Base-by-base conservation (phyloP, 305 asterid genomes). In the Solanum hybrid region DNA sequence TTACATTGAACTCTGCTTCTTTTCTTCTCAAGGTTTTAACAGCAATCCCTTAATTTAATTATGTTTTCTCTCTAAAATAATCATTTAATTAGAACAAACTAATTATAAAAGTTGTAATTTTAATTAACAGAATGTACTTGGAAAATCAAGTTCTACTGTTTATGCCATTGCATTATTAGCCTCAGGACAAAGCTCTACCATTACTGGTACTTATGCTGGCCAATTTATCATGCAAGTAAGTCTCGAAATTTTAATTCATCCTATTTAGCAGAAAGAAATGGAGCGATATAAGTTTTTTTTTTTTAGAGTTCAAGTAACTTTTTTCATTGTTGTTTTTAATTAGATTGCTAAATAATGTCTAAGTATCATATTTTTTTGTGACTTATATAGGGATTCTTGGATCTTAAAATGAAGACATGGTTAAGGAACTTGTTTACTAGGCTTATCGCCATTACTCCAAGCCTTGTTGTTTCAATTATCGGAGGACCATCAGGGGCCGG, bases 191-290 rank as follows among this genome's bases (percentile, higher is more conserved):
- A 97, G 99, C 91, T 97, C 99, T 15, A 89, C 99, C 33, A 97
- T 97, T 6, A 97, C 99, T 0, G 99, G 99, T 88, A 97, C 99
- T 38, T 97, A 96, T 91, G 98, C 99, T 11, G 99, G 99, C 1
- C 99, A 97, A 85, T 97, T 45, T 88, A 93, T 97, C 89, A 97
- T 97, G 99, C 98, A 96, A 98, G 99, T 97, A 89, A 7, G 81
- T 87, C 10, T 6, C n/a, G 10, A 57, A 57, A 17, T 17, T 57
- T 22, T n/a, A 65, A 22, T 65, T 6, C 29, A n/a, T n/a, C 29
- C 14, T 65, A 0, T 65, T 22, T 65, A 65, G 75, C 14, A 61
- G 1, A 61, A 61, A 7, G 1, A 61, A 22, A 65, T 65, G 2
- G 73, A 22, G 27, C 5, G 10, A 65, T 22, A 8, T 22, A 65